Base-by-base conservation (phyloP, 2,329 filamentous ascomycete genomes). In the Exophiala lecanii-corni region DNA sequence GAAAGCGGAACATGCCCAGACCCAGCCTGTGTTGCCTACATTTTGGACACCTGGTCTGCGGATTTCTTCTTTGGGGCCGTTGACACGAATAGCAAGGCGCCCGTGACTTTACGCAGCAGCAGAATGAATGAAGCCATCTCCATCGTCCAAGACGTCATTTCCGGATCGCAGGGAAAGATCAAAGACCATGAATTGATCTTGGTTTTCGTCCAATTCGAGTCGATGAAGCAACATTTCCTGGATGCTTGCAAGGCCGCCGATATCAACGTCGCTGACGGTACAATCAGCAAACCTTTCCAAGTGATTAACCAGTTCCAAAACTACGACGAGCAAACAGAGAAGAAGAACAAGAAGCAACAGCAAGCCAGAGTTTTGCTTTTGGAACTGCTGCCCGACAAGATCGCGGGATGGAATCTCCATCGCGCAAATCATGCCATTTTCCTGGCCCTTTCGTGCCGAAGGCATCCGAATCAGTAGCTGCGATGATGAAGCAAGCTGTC, bases 401-500 rank as follows among this genome's bases (percentile, higher is more conserved):
- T 80, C 2, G 72, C 80, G 21, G 81, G 81, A 39, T 60, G 74
- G 75, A 84, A 85, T 50, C 61, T 85, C 2, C 75, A 78, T 35
- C 72, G 71, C 28, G 79, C 79, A 1, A 83, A 82, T 48, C 78
- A 84, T 44, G 65, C 84, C 25, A 71, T 85, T 21, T 84, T 85
- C 57, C 59, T 82, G 2, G 70, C 57, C 64, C 25, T 71, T 67
- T 0, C 70, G 76, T n/a, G n/a, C n/a, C n/a, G n/a, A n/a, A n/a
- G n/a, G n/a, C n/a, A n/a, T n/a, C n/a, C 35, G 70, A 76, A 33
- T 64, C 71, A 4, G 84, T 81, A 55, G 67, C 76, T 1, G 67
- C 74, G 0, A 68, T 71, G 0, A 82, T 82, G 73, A 73, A 68
- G 0, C 81, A 85, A 49, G 79, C 79, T 0, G 76, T 83, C 15